A percentile compares a stretch with the other conserved stretches of the same genome.
These are phyloP conservation scores for Candida odintsovae DNA, from an alignment of 805 yeast genomes.

Conservation along the genomic window DNA sequence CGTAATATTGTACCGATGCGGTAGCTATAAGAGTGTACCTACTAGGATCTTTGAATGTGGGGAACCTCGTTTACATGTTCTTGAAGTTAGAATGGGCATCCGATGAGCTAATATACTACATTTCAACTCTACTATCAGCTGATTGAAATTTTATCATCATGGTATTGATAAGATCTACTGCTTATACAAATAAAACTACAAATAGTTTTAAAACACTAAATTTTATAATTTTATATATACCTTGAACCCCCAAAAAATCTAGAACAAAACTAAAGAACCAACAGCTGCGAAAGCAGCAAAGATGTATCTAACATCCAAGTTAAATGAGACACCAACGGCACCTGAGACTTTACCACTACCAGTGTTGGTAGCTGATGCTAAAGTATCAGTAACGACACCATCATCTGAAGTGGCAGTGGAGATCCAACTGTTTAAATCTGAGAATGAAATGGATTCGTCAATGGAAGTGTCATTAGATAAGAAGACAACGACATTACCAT, in stretches of 20 bases:
- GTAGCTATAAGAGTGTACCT: no score
- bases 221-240: no score
- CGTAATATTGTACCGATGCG: no score
- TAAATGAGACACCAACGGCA: constrained; percentile 3
- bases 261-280: constrained; percentile 10
- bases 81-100: no score
- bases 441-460: constrained; percentile 37
- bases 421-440: constrained; percentile 43
- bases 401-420: constrained; percentile 24
- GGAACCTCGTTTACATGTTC: no score
- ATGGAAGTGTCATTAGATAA: constrained; percentile 48
- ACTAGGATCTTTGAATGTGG: no score
- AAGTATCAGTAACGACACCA: constrained; percentile 26
- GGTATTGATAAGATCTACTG: no score
- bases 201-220: no score
- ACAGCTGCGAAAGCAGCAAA: constrained; percentile 20
- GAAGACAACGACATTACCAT: constrained; percentile 58
- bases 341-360: constrained; percentile 25
- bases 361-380: constrained; percentile 32
- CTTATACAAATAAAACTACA: no score
- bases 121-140: no score
- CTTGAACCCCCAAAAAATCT: not conserved
- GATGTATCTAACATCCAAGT: constrained; percentile 16
- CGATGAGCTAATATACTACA: no score
- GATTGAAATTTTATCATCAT: no score